A percentile compares a stretch with the other conserved stretches of the same genome.
These are phyloP conservation scores for Fusarium sp. DNA, from an alignment of 2,329 filamentous ascomycete genomes.

Conservation along the genomic window DNA sequence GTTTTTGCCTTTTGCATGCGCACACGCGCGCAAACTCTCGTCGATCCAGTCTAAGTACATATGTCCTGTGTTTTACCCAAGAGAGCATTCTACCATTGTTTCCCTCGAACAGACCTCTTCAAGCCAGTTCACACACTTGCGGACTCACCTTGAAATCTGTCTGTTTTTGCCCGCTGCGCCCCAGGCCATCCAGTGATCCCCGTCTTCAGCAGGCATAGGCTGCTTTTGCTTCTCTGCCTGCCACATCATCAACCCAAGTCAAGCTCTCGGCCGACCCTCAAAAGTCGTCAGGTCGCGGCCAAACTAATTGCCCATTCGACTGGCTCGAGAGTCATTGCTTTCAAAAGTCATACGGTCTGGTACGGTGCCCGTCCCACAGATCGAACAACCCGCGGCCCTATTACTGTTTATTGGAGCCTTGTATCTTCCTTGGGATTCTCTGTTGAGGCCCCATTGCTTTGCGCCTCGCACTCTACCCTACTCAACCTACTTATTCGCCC, in stretches of 20 bases:
- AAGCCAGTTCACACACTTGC: not conserved
- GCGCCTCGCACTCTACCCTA: not conserved
- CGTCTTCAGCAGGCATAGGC: constrained; percentile 15
- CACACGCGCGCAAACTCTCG: constrained; percentile 39
- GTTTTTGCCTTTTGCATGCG: constrained; percentile 31
- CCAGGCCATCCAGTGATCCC: constrained; percentile 28
- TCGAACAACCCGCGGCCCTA: constrained; percentile 31
- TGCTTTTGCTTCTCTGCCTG: constrained; percentile 28
- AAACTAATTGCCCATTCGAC: constrained; percentile 29
- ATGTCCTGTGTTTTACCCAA: not conserved
- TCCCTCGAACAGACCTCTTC: not conserved
- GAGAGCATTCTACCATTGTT: not conserved
- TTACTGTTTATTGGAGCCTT: constrained; percentile 18
- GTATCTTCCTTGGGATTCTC: constrained; percentile 23
- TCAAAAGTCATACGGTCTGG: constrained; percentile 43
- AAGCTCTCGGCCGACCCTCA: constrained; percentile 25
- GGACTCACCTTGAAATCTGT: constrained; percentile 17
- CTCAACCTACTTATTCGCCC: constrained; percentile 33
- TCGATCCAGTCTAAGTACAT: not conserved
- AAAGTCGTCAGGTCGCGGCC: constrained; percentile 40
- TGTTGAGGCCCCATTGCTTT: constrained; percentile 32
- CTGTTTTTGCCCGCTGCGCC: constrained; percentile 26
- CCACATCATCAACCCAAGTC: constrained; percentile 35
- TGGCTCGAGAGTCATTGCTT: constrained; percentile 35
- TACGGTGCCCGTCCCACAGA: constrained; percentile 42